Base-by-base conservation (phyloP, 2,329 filamentous ascomycete genomes). In the Exophiala phaeomuriformis region DNA sequence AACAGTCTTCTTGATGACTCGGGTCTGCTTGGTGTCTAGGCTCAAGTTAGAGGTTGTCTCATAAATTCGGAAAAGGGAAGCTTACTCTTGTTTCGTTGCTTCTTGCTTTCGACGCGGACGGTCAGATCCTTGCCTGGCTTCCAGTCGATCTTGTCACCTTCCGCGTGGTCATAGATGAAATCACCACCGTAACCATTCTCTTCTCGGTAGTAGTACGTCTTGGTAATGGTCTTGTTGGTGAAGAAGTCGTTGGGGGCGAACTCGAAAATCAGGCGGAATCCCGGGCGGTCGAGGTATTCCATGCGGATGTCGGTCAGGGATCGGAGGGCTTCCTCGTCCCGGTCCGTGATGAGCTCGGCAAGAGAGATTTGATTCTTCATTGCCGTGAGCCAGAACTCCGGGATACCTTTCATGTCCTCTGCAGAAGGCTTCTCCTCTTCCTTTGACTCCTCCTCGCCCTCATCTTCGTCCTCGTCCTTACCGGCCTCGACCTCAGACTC, bases 361-460 rank as follows among this genome's bases (percentile, higher is more conserved):
- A 98, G 84, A 31, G 90, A 95, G 66, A 93, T 83, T 72, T 96
- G 91, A 79, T 98, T 98, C 82, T 98, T 98, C 91, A 98, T 97
- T 64, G 94, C 91, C 58, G 91, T 96, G 47, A 98, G 80, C 93
- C 93, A 98, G 81, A 98, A 98, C 75, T 98, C 93, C 60, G 93
- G 93, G 60, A 98, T 96, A 72, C 93, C 93, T 66, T 83, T 78
- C 61, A 85, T 74, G 52, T 77, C 71, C 46, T 71, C 75, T 51
- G 74, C 69, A 28, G 52, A 43, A 31, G 66, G 67, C 55, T 74
- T 71, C 33, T 75, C 69, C 47, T 77, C 68, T 63, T 81, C 76
- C 61, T 83, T 78, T 49, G 77, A 73, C 59, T 83, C 75, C 66
- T 83, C 79, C 51, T 79, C 76, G 27, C 7, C 79, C 27, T 82